phyloP scores from a whole-genome alignment of 2,329 filamentous ascomycete species.

The Hypoxylon sp. region DNA sequence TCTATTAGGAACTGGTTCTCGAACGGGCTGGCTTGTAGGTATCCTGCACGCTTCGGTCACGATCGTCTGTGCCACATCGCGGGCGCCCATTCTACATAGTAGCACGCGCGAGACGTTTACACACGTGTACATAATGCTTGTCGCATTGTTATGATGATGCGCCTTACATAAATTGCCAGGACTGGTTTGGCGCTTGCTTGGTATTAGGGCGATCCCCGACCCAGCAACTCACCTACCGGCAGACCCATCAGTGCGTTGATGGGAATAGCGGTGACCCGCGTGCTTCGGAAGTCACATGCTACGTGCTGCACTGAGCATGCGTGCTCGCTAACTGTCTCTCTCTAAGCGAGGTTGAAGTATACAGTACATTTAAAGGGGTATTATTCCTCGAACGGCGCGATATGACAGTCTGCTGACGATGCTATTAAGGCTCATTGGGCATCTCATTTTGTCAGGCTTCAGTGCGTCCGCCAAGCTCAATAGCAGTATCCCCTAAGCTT shows the following conservation, averaged over 20 bases:
- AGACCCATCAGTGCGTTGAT: conserved; percentile 22
- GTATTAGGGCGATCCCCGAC: conserved; percentile 14
- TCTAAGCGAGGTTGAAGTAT: conserved; percentile 22
- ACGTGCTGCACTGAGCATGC: conserved; percentile 29
- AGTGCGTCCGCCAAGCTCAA: conserved; percentile 5
- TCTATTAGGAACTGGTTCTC: conserved; percentile 20
- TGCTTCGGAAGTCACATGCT: conserved; percentile 45
- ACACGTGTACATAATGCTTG: conserved; percentile 42
- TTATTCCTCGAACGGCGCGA: conserved; percentile 11
- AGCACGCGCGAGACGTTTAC: conserved; percentile 21
- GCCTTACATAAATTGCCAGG: conserved; percentile 24
- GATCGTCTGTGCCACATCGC: conserved; percentile 32
- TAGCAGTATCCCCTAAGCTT: conserved; percentile 4
- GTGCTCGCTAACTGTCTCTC: conserved; percentile 13
- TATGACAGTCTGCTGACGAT: background rate
- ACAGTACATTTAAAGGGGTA: background rate
- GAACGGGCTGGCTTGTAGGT: conserved; percentile 20
- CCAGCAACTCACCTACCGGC: conserved; percentile 25
- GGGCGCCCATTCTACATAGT: conserved; percentile 17
- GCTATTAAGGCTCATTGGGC: background rate
- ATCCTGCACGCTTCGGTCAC: conserved; percentile 18
- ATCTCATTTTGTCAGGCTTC: background rate
- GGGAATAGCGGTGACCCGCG: conserved; percentile 46
- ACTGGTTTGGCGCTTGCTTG: conserved; percentile 24
- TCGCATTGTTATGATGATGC: conserved; percentile 15